phyloP scores from a whole-genome alignment of 176 grass and related monocot genomes.

The Melocanna baccifera region DNA sequence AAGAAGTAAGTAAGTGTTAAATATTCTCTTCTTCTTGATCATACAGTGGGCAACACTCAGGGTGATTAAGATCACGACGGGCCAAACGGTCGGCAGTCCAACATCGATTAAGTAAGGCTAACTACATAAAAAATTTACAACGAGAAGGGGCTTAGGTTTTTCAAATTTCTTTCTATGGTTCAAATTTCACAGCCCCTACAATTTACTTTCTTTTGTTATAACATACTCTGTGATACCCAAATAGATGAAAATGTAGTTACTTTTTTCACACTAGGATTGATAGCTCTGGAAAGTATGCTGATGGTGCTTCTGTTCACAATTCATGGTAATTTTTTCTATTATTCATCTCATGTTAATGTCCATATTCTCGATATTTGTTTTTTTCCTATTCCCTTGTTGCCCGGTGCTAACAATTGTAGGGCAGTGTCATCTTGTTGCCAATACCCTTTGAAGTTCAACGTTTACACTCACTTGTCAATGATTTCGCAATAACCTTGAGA shows the following conservation, averaged over 20 bases:
- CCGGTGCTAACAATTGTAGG: background rate
- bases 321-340: constrained; percentile 8
- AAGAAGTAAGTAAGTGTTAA: no score
- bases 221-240: background rate
- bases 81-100: no score
- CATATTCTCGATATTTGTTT: background rate
- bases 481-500: background rate
- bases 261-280: constrained; percentile 3
- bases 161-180: no score
- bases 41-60: no score
- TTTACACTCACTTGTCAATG: background rate
- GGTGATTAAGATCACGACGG: no score
- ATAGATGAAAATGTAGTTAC: background rate
- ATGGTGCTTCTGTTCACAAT: constrained; percentile 10
- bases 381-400: background rate
- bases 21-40: no score
- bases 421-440: background rate
- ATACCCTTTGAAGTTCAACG: background rate
- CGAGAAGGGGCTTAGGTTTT: no score
- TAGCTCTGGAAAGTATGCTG: constrained; percentile 1
- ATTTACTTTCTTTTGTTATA: background rate
- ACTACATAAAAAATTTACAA: no score
- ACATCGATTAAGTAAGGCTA: no score
- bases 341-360: background rate
- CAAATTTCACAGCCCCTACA: no score